Evolutionary conservation across 306 rosid species (phyloP).

Genomic region (Quercus parvula): DNA sequence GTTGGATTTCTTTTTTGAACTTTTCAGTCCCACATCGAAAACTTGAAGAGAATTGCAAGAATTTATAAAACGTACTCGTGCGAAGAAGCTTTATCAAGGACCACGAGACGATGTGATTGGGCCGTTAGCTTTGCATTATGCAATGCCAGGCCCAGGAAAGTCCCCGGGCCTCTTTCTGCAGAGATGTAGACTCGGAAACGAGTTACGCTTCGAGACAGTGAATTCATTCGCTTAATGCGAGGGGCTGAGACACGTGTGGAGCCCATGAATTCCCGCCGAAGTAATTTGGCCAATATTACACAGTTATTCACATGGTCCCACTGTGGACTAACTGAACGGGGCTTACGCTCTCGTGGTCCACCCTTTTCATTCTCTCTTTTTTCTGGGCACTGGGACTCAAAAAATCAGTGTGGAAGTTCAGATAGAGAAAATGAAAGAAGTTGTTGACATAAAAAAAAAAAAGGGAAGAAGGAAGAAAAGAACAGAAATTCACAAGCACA

Average conservation of each 20-base stretch:
- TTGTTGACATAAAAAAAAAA: no score
- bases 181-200: conserved; percentile 24
- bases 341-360: conserved; percentile 24
- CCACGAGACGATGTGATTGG: conserved; percentile 22
- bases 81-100: accelerated
- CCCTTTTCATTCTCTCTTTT: neutral
- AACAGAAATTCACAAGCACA: no score
- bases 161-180: conserved; percentile 16
- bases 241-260: conserved; percentile 40
- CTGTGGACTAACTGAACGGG: conserved; percentile 23
- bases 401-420: no score
- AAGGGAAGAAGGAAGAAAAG: no score
- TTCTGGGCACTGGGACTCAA: no score
- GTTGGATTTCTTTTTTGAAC: neutral
- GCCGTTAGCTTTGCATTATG: neutral
- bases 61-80: no score
- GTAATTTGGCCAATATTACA: neutral
- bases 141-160: conserved; percentile 26
- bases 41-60: no score
- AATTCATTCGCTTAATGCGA: neutral
- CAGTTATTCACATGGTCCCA: conserved; percentile 37
- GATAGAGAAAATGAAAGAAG: no score
- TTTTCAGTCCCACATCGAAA: neutral
- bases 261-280: neutral
- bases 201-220: neutral